Base-by-base conservation (phyloP, 441 rosid genomes). In the Viola pubescens region DNA sequence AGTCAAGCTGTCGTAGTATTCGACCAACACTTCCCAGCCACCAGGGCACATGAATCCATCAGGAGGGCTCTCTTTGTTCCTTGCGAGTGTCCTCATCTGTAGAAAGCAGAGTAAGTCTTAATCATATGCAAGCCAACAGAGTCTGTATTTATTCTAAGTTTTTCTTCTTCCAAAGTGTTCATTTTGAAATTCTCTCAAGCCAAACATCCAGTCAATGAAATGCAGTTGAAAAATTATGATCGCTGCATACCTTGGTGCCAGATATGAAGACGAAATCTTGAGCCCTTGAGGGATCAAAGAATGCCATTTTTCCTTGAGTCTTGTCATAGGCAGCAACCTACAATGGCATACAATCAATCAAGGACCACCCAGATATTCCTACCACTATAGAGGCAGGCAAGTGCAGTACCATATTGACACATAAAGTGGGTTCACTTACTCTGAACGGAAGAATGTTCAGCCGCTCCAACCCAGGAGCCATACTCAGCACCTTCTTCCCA, bases 271-370 rank as follows among this genome's bases (percentile, higher is more conserved):
- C 61, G 75, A 92, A 92, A 69, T 87, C 97, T 61, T 81, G 87
- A 55, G 95, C 78, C 67, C 98, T 80, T 1, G 87, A 78, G 0
- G 98, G 96, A 73, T 92, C 96, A 47, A 89, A 89, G 85, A 92
- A 89, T 11, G 94, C 98, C 98, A 92, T 92, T 77, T 83, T 92
- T 46, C 94, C 92, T 68, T 84, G 92, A 2, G 91, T 87, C 72
- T 84, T 89, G 58, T 92, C 97, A 68, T 92, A 89, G n/a, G 96
- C 97, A 62, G 97, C 98, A 70, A 89, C 97, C 97, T 92, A 76
- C 62, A 73, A 9, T 19, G 1, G 7, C 4, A 64, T 37, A 37
- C 44, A 63, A 4, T 66, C 48, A 37, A 13, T 52, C 7, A 53
- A 16, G n/a, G 9, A 38, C 1, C n/a, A 16, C 37, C 58, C 66